phyloP scores from a whole-genome alignment of 2,329 filamentous ascomycete species.

The Xylaria sp. region DNA sequence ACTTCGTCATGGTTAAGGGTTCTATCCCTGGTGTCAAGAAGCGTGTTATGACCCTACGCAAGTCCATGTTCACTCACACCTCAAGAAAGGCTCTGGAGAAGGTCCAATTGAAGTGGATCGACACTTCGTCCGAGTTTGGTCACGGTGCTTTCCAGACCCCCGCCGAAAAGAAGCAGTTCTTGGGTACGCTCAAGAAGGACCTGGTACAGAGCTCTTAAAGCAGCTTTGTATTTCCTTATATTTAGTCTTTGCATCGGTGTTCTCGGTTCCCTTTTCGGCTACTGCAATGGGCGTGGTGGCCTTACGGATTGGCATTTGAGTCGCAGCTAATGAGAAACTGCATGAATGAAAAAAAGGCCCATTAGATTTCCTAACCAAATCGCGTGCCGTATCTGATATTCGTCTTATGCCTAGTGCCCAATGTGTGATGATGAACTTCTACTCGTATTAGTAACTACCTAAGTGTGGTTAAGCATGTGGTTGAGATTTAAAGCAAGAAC shows the following conservation, averaged over 20 bases:
- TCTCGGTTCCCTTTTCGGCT: slow-evolving; percentile 59
- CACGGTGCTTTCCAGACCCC: slow-evolving; percentile 99
- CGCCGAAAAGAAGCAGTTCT: slow-evolving; percentile 96
- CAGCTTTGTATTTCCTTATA: slow-evolving; percentile 56
- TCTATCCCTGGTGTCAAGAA: slow-evolving; percentile 99
- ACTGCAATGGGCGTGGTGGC: slow-evolving; percentile 49
- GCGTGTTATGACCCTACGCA: slow-evolving; percentile 98
- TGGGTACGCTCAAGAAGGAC: slow-evolving; percentile 99
- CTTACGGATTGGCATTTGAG: slow-evolving; percentile 51
- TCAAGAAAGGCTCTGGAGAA: slow-evolving; percentile 97
- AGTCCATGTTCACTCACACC: slow-evolving; percentile 98
- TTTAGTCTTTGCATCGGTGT: slow-evolving; percentile 67
- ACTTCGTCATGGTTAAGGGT: slow-evolving; percentile 98
- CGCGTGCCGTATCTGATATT: background rate
- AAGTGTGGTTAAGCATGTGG: background rate
- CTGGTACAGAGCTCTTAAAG: slow-evolving; percentile 62
- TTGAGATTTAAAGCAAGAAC: background rate
- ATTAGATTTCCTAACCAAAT: slow-evolving; percentile 37
- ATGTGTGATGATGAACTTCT: background rate
- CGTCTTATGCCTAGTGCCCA: background rate
- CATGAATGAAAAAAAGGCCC: slow-evolving; percentile 49
- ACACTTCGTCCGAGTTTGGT: slow-evolving; percentile 99
- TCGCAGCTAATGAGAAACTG: slow-evolving; percentile 52
- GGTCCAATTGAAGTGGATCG: slow-evolving; percentile 99
- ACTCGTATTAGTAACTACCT: background rate